Conservation (phyloP, 1,284 basidiomycete species). For the Puccinia novopanici region DNA sequence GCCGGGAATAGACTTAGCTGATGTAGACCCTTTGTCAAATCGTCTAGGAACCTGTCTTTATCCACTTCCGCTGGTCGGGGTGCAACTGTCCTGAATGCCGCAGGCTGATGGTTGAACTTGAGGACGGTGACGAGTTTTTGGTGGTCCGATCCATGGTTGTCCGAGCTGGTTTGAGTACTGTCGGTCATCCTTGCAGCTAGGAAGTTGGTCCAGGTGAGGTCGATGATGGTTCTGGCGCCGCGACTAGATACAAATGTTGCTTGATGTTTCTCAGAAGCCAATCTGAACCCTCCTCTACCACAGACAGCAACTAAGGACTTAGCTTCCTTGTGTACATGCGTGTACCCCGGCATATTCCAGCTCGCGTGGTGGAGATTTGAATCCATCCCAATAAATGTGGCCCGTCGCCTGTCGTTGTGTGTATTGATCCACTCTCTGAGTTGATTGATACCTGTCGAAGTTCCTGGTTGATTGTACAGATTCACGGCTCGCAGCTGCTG, state of each 20-base stretch:
- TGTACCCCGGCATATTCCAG: conserved; percentile 12
- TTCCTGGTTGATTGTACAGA: neutral
- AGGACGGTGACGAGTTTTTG: neutral
- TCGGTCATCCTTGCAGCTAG: neutral
- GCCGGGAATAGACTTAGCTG: no score
- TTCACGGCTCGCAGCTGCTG: neutral
- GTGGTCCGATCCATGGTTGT: conserved; percentile 36
- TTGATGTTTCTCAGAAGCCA: neutral
- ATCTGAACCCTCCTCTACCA: neutral
- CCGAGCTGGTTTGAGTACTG: neutral
- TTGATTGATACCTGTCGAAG: neutral
- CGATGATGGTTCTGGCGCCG: conserved; percentile 5
- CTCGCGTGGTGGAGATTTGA: conserved; percentile 25
- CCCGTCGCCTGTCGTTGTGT: neutral
- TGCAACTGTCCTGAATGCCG: no score
- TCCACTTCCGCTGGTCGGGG: no score
- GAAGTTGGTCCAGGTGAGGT: conserved; percentile 24
- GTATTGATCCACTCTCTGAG: neutral
- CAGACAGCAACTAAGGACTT: neutral
- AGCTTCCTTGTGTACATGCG: neutral
- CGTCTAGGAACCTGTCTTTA: no score
- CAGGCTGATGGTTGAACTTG: no score
- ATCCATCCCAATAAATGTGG: conserved; percentile 19
- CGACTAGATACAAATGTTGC: conserved; percentile 3
- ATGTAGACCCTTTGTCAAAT: no score